Conservation (phyloP, 805 yeast species). For the Kurtzmaniella fragi region DNA sequence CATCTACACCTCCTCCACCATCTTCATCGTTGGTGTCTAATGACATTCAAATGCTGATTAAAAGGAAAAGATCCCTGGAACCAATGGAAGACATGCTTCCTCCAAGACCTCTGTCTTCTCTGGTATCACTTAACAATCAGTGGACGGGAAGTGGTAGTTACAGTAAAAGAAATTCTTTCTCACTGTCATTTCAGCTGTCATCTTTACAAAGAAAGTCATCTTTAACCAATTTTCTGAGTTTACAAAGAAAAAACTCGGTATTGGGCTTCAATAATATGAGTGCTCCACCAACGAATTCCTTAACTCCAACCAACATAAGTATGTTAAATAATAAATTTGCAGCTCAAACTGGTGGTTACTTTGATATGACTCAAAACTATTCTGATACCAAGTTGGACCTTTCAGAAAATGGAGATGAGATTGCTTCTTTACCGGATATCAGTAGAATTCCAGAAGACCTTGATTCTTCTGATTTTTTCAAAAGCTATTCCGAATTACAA, state of each 20-base stretch:
- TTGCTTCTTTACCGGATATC: background rate
- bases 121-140: slow-evolving; percentile 7
- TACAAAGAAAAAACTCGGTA: slow-evolving; percentile 8
- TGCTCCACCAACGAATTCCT: slow-evolving; percentile 10
- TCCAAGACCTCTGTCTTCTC: slow-evolving; percentile 7
- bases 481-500: slow-evolving; percentile 17
- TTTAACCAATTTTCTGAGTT: slow-evolving; percentile 8
- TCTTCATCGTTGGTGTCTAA: too few relatives aligned
- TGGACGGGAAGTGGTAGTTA: background rate
- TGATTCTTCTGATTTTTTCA: slow-evolving; percentile 14
- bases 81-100: too few relatives aligned
- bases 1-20: background rate
- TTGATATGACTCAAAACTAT: slow-evolving; percentile 10
- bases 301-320: slow-evolving; percentile 20
- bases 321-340: slow-evolving; percentile 17
- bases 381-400: background rate
- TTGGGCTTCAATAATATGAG: slow-evolving; percentile 1
- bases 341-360: slow-evolving; percentile 9
- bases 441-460: slow-evolving; percentile 3
- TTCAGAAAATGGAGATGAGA: background rate
- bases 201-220: slow-evolving; percentile 14
- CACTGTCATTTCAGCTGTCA: slow-evolving; percentile 10
- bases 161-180: slow-evolving; percentile 10
- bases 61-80: too few relatives aligned
- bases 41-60: too few relatives aligned